Conservation (phyloP, 495 filamentous ascomycete species). For the Penicillium canescens region DNA sequence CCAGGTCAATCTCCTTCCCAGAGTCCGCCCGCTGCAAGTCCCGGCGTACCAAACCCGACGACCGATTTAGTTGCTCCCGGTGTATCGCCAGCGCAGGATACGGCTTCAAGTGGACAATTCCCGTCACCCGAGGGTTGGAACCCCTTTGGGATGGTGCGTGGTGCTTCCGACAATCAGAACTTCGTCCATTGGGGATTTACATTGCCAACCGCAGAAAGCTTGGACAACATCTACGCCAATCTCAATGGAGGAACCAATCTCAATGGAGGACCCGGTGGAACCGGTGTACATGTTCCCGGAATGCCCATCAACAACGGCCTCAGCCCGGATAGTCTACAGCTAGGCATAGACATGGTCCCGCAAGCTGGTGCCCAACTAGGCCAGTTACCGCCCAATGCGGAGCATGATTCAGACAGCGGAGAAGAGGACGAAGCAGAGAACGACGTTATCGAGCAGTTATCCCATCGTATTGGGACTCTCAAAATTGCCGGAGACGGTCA, state of each 20-base stretch:
- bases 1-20: conserved; percentile 16
- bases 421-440: conserved; percentile 48
- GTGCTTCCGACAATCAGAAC: conserved; percentile 23
- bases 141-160: conserved; percentile 26
- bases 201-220: conserved; percentile 43
- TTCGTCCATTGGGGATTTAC: conserved; percentile 41
- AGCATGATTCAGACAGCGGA: conserved; percentile 41
- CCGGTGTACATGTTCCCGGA: background rate
- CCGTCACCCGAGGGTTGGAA: conserved; percentile 22
- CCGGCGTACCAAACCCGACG: conserved; percentile 13
- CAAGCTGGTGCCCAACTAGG: conserved; percentile 30
- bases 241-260: conserved; percentile 34
- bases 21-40: conserved; percentile 13
- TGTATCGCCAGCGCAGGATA: conserved; percentile 16
- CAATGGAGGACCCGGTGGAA: conserved; percentile 10
- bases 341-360: conserved; percentile 37
- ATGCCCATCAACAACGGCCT: conserved; percentile 24
- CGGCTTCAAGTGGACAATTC: conserved; percentile 12
- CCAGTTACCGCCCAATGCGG: conserved; percentile 21
- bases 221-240: conserved; percentile 43
- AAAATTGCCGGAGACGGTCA: conserved; percentile 52
- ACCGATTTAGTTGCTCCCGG: conserved; percentile 5
- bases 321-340: conserved; percentile 32
- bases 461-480: conserved; percentile 47
- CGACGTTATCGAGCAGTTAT: conserved; percentile 47